Conservation (phyloP, 169 alveolate species). For the Plasmodium coatneyi region DNA sequence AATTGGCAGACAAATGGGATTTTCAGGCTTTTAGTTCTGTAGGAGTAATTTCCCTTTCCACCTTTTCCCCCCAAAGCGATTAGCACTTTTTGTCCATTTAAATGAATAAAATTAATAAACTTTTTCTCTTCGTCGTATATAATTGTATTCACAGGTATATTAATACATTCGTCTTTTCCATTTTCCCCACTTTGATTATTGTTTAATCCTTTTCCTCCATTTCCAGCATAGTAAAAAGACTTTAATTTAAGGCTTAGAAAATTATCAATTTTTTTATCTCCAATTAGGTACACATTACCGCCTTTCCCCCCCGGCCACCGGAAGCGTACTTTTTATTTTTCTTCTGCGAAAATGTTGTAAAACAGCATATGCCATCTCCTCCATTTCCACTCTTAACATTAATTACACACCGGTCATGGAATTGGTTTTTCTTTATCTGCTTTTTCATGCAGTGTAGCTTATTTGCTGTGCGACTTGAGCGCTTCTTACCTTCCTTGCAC, state of each 20-base stretch:
- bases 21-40: constrained; percentile 80
- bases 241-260: constrained; percentile 81
- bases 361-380: constrained; percentile 88
- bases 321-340: constrained; percentile 92
- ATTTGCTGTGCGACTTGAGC: not conserved
- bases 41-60: constrained; percentile 91
- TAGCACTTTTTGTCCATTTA: constrained; percentile 78
- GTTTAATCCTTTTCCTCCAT: constrained; percentile 85
- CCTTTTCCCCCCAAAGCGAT: constrained; percentile 93
- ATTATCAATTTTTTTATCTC: constrained; percentile 81
- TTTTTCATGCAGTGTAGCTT: constrained; percentile 31
- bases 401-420: constrained; percentile 83
- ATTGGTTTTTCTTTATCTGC: constrained; percentile 66
- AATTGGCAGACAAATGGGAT: constrained; percentile 71
- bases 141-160: constrained; percentile 92
- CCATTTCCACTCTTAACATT: constrained; percentile 90
- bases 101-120: constrained; percentile 73
- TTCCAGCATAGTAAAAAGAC: constrained; percentile 84
- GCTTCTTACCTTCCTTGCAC: not conserved
- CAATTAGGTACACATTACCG: constrained; percentile 89
- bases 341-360: constrained; percentile 84
- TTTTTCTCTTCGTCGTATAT: constrained; percentile 83
- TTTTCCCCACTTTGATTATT: constrained; percentile 84
- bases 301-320: constrained; percentile 97
- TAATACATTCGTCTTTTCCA: constrained; percentile 87